These are phyloP conservation scores for Coemansia sp. DNA, from an alignment of 192 early-diverging fungal genomes.

Conservation along the genomic window DNA sequence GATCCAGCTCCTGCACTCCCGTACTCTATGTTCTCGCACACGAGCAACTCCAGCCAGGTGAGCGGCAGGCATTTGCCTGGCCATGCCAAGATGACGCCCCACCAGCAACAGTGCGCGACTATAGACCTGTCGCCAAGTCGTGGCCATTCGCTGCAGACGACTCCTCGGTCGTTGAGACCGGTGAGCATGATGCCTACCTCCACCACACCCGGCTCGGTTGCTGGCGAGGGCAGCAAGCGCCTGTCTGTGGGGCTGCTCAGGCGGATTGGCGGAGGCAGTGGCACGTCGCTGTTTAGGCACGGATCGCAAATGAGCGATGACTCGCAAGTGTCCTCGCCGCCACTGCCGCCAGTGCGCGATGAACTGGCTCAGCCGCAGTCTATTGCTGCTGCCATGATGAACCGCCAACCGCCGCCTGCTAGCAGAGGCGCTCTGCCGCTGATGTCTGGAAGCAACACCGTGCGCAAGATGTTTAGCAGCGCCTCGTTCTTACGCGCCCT, in stretches of 20 bases:
- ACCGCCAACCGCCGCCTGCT: slow-evolving; percentile 11
- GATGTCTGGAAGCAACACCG: slow-evolving; percentile 22
- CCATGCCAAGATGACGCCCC: background rate
- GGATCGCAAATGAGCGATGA: slow-evolving; percentile 37
- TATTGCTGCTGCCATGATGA: slow-evolving; percentile 29
- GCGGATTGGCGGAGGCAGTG: slow-evolving; percentile 23
- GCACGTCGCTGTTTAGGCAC: slow-evolving; percentile 35
- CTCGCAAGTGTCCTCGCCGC: slow-evolving; percentile 13
- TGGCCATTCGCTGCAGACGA: slow-evolving; percentile 36
- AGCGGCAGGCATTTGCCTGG: slow-evolving; percentile 3
- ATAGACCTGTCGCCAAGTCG: slow-evolving; percentile 27
- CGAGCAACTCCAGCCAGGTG: slow-evolving; percentile 4
- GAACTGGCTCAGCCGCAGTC: slow-evolving; percentile 16
- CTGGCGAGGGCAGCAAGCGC: slow-evolving; percentile 22
- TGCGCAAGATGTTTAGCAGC: slow-evolving; percentile 50
- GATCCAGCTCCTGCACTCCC: background rate
- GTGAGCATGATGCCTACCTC: slow-evolving; percentile 39
- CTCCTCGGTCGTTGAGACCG: slow-evolving; percentile 33
- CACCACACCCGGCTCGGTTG: slow-evolving; percentile 8
- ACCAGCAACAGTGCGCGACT: slow-evolving; percentile 16
- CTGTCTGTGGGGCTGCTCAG: slow-evolving; percentile 49
- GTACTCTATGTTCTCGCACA: background rate
- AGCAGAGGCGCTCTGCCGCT: slow-evolving; percentile 11
- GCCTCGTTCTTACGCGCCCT: slow-evolving; percentile 43
- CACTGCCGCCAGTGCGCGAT: slow-evolving; percentile 5